Evolutionary conservation across 2,329 filamentous ascomycete genomes (phyloP), one percentile per base, ranked within the genome.

Genomic region (Botrytis aclada): DNA sequence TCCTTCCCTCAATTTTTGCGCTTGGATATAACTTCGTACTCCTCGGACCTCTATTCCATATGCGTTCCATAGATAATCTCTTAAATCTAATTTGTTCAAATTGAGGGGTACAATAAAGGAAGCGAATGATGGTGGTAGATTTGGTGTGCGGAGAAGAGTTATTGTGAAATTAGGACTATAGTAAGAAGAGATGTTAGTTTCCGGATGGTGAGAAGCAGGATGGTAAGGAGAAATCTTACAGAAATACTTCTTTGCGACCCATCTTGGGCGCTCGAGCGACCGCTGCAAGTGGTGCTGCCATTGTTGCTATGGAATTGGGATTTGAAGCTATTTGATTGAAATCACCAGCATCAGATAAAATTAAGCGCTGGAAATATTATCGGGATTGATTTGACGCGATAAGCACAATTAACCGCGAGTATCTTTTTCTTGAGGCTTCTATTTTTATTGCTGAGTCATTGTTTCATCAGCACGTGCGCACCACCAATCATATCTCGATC

Each of bases 31-130:
- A 70, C 93, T 94, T 75, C 95, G 92, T 75, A 98, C 90, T 77
- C 86, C 86, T 70, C 89, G 84, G 71, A 91, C 89, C 76, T 90
- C 87, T 75, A 98, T 90, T 74, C 88, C 87, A 86, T 99, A 99
- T 61, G 88, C 88, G 82, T 97, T 90, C 85, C 89, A 93, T 75
- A 99, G 91, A 85, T 98, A 99, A 85, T 98, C 95, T 82, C 94
- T 93, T 60, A 99, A 85, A 82, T 99, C 96, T 83, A 98, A 91
- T 85, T 99, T 99, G 86, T 94, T 97, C 86, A 98, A 94, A 79
- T 89, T 90, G 78, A 98, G 88, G 18, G 96, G 96, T 45, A 98
- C 95, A 80, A 91, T 87, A 88, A 99, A 99, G 79, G 90, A 92
- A 76, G 95, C 96, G 82, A 93, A 94, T 82, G 90, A 92, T 32